Base-by-base conservation (phyloP, 768 basidiomycete species). In the Lactarius vividus region DNA sequence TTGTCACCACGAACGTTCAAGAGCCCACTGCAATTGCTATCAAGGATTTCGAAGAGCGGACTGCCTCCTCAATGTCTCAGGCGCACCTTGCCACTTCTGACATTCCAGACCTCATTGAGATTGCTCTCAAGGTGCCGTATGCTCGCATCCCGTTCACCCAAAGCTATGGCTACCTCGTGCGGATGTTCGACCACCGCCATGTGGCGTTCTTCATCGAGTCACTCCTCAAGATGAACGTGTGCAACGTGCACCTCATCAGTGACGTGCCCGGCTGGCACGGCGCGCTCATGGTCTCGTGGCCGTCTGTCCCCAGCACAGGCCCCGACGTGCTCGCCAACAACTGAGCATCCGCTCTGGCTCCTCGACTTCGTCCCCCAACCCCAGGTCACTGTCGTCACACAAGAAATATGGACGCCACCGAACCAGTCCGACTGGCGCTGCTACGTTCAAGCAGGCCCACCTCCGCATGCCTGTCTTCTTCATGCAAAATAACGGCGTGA, bases 21-120 rank as follows among this genome's bases (percentile, higher is more conserved):
- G n/a, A n/a, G n/a, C n/a, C n/a, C n/a, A n/a, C n/a, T n/a, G n/a
- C n/a, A n/a, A n/a, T n/a, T n/a, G n/a, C n/a, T n/a, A n/a, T n/a
- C n/a, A n/a, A n/a, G n/a, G n/a, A n/a, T n/a, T n/a, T n/a, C n/a
- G n/a, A n/a, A n/a, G n/a, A n/a, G n/a, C n/a, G n/a, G n/a, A n/a
- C n/a, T n/a, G n/a, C n/a, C n/a, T n/a, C 29, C 29, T 31, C 29
- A 31, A 31, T 31, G 29, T 31, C 29, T 31, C 29, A 31, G 7
- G 29, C 29, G 29, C 4, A 5, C 29, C 29, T 6, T 31, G 29
- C 4, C 29, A 31, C 29, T 31, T 31, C 83, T 88, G n/a, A n/a
- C n/a, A n/a, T n/a, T n/a, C n/a, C n/a, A n/a, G n/a, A n/a, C n/a
- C n/a, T n/a, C n/a, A n/a, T n/a, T n/a, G n/a, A n/a, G n/a, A n/a